Evolutionary conservation across 2,329 filamentous ascomycete genomes (phyloP), one percentile per base, ranked within the genome.

Genomic region (Neonectria ditissima): DNA sequence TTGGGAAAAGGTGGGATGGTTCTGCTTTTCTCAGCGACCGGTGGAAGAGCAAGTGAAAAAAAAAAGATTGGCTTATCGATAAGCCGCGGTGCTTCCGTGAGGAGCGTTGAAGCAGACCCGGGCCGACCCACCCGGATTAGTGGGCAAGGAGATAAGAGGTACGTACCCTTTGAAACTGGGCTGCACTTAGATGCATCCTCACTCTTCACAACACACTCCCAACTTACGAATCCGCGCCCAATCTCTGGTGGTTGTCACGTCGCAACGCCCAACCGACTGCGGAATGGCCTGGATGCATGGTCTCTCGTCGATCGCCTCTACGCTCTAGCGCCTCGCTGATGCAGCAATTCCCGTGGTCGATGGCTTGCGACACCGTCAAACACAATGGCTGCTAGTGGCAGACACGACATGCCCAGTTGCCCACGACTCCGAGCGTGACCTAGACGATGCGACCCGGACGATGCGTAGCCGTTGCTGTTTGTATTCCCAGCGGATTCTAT

Each of bases 61-160:
- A 73, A 75, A 71, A 69, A 65, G 55, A 52, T 65, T 70, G 65
- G 67, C 68, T 77, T 76, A 78, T 78, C 76, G 76, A 77, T 77
- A 77, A 72, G 58, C 16, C 34, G 16, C 28, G 14, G 3, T 44
- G 9, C 9, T 13, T 22, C 20, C 7, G 43, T 47, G 18, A n/a
- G 39, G n/a, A 22, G 16, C 14, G 24, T 44, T 30, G 41, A 37
- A 22, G 5, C 1, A 9, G 63, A 28, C 18, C 55, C 39, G 56
- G 48, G 28, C 56, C 41, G 56, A 44, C 48, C 48, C 50, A 47
- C 41, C 50, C 48, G 48, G 41, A 14, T 26, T 32, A 43, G 20
- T 10, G 5, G 11, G 1, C 4, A 11, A 2, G 13, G 22, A 24
- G 43, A 45, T 45, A 45, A 45, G 43, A 16, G 43, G 22, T 45